Evolutionary conservation across 2,329 filamentous ascomycete genomes (phyloP).

Genomic region (Phoma sp.): DNA sequence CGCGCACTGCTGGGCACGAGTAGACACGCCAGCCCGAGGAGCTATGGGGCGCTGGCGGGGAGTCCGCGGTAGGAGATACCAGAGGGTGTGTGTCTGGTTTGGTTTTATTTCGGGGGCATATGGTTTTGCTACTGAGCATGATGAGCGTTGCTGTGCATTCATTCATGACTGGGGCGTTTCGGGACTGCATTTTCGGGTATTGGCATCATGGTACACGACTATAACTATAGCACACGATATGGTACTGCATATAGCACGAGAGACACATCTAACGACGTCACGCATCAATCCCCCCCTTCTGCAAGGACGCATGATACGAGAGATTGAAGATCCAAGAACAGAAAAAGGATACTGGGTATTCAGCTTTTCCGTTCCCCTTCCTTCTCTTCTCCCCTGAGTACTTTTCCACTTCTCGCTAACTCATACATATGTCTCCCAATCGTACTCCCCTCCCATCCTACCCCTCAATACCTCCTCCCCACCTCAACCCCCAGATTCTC

Average conservation of each 20-base stretch:
- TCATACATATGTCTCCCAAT: no score
- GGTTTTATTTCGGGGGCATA: not conserved
- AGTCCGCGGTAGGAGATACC: not conserved
- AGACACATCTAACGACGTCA: no score
- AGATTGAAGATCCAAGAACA: no score
- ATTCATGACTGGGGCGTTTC: not conserved
- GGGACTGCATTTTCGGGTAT: not conserved
- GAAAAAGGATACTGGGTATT: not conserved
- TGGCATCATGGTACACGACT: not conserved
- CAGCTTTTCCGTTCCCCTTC: not conserved
- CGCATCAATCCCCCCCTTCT: no score
- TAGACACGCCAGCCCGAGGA: conserved; percentile 43
- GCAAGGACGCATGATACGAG: no score
- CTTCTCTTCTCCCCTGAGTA: no score
- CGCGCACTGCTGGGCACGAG: conserved; percentile 42
- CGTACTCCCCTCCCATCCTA: not conserved
- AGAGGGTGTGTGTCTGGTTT: not conserved
- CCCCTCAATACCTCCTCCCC: conserved; percentile 37
- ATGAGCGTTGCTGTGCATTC: not conserved
- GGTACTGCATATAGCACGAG: no score
- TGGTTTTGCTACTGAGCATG: no score
- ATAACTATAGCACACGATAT: no score
- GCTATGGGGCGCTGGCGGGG: conserved; percentile 31
- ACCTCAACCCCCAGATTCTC: conserved; percentile 48
- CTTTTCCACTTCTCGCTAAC: no score